Evolutionary conservation across 1,284 basidiomycete species (phyloP).

Genomic region (Boletus hoseneyae): DNA sequence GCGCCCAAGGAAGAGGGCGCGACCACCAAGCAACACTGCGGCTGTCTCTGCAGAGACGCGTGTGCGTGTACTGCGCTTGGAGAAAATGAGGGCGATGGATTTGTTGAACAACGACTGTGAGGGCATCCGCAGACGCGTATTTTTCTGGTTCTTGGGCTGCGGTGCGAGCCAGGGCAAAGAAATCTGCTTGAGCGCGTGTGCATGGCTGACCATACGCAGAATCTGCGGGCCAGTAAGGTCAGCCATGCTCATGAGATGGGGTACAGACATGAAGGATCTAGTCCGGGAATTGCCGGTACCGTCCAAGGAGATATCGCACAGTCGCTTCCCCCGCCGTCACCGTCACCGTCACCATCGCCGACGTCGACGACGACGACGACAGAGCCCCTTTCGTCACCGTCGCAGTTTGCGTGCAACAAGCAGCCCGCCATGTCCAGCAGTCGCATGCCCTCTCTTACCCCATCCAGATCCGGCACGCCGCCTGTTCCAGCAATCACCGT

Average conservation of each 20-base stretch:
- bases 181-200: conserved; percentile 59
- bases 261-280: conserved; percentile 38
- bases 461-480: conserved; percentile 49
- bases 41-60: conserved; percentile 88
- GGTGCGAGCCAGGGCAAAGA: conserved; percentile 60
- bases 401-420: neutral
- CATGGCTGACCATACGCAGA: conserved; percentile 55
- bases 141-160: conserved; percentile 34
- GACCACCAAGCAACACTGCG: conserved; percentile 74
- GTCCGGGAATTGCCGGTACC: conserved; percentile 3
- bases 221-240: conserved; percentile 78
- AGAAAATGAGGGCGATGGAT: conserved; percentile 87
- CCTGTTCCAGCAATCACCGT: conserved; percentile 42
- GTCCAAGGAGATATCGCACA: conserved; percentile 9
- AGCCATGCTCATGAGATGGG: conserved; percentile 81
- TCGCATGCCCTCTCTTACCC: conserved; percentile 45
- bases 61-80: conserved; percentile 92
- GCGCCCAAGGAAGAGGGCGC: conserved; percentile 88
- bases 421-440: conserved; percentile 20
- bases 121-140: conserved; percentile 49
- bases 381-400: too few species aligned
- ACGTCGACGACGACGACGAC: conserved; percentile 4
- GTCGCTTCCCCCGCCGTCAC: neutral
- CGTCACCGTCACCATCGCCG: conserved; percentile 5
- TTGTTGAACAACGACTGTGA: conserved; percentile 75